Evolutionary conservation across 2,329 filamentous ascomycete species (phyloP), one percentile per base, ranked within the genome.

Genomic region (Hypoxylon sp.): DNA sequence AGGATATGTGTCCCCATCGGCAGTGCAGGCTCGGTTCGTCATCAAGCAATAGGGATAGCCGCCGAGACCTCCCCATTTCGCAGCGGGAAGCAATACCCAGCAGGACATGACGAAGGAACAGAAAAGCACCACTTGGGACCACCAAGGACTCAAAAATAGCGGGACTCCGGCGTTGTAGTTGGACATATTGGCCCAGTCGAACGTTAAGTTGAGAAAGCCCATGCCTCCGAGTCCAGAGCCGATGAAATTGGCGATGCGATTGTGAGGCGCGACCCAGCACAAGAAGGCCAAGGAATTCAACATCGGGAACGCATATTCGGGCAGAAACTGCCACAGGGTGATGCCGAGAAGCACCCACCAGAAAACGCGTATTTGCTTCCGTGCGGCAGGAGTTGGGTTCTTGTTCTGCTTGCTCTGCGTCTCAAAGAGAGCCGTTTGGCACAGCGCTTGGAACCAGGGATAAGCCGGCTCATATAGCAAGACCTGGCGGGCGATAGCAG

Each of bases 181-280:
- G n/a, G 79, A 78, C 48, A 87, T 80, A 59, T 83, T 86, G 2
- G 83, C 84, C 84, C 84, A 87, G 63, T 87, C 81, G 15, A 87
- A 72, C 1, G 80, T 81, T 1, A 87, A 72, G 55, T 87, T 87
- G 31, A 87, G 70, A 57, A 87, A 80, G 0, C 83, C 84, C 81
- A 87, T 85, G 4, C 84, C 84, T 3, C 84, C 84, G n/a, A 86
- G 78, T 0, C 84, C 84, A 3, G 81, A 79, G 1, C 84, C 84
- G 15, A 87, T 73, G 63, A 87, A 88, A 64, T 87, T 88, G 58
- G 83, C 84, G 0, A 80, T 76, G 2, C 77, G 70, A 62, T 85
- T 87, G 13, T 77, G 76, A 1, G 83, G 84, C 2, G 84, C 84
- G 2, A 88, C 83, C 84, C 84, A 87, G 72, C 85, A 88, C 4